phyloP scores from a whole-genome alignment of 1,284 basidiomycete species.

The Naganishia sp. region DNA sequence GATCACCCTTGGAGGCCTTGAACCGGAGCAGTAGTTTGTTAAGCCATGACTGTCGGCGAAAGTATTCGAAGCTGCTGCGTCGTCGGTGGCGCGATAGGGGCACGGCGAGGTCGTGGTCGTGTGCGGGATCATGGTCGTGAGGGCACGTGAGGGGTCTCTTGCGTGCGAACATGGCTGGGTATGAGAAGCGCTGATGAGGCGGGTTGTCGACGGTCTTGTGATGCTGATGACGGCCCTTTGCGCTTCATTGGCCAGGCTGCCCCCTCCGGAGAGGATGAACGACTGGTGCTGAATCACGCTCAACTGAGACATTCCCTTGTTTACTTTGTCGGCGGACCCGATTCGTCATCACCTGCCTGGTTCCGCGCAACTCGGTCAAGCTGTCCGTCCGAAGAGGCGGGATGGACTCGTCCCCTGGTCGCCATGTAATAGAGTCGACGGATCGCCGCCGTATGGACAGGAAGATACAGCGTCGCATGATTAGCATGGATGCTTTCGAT shows the following conservation, averaged over 20 bases:
- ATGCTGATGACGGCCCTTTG: background rate
- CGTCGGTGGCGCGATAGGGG: background rate
- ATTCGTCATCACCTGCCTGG: background rate
- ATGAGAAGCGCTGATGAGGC: too few relatives aligned
- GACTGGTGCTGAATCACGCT: background rate
- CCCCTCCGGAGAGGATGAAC: background rate
- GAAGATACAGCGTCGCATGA: too few relatives aligned
- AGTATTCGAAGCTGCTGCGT: background rate
- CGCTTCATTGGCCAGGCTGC: background rate
- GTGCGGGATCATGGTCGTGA: background rate
- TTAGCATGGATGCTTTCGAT: background rate
- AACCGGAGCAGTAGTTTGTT: background rate
- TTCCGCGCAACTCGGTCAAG: too few relatives aligned
- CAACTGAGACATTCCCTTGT: background rate
- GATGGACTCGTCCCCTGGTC: too few relatives aligned
- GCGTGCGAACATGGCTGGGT: constrained; percentile 7
- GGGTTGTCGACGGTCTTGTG: too few relatives aligned
- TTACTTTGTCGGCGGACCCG: background rate
- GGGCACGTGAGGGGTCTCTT: constrained; percentile 6
- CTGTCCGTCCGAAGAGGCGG: too few relatives aligned
- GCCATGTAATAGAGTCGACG: too few relatives aligned
- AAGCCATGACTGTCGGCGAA: constrained; percentile 1
- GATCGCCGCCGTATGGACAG: background rate
- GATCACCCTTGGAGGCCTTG: background rate
- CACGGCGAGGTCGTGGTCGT: background rate